phyloP scores from a whole-genome alignment of 257 asterid genomes.

The Anisodus tanguticus region DNA sequence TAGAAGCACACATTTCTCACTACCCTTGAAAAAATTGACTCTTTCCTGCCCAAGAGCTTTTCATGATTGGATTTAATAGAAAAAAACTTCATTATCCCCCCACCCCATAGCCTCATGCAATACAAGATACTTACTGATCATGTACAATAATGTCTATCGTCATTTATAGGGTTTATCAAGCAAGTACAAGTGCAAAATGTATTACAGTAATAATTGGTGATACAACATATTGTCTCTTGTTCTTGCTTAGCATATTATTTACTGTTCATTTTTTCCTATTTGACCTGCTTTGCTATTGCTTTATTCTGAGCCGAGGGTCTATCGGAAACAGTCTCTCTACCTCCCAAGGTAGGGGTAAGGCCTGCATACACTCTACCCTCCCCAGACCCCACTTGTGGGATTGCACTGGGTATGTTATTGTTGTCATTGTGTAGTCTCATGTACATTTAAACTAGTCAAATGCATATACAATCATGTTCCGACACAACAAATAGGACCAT shows the following conservation, averaged over 20 bases:
- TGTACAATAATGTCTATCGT: not conserved
- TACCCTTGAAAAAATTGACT: not conserved
- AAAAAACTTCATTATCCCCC: no score
- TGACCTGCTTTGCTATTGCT: no score
- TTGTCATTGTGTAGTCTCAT: not conserved
- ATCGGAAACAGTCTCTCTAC: no score
- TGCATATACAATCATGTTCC: conserved; percentile 8
- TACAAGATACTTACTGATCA: conserved; percentile 18
- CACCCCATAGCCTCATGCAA: no score
- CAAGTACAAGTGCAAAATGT: not conserved
- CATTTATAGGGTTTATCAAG: not conserved
- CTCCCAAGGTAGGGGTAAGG: no score
- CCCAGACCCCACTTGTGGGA: no score
- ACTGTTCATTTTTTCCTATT: no score
- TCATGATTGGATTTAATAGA: not conserved
- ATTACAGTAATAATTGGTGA: conserved; percentile 14
- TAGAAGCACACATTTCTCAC: not conserved
- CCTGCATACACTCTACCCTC: no score
- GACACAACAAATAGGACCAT: not conserved
- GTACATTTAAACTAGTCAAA: conserved; percentile 23
- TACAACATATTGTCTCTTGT: not conserved
- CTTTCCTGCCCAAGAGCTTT: conserved; percentile 1
- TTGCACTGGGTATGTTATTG: no score
- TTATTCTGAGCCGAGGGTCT: no score
- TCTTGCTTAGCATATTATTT: no score